Base-by-base conservation (phyloP, 257 asterid species). In the Ballota nigra region DNA sequence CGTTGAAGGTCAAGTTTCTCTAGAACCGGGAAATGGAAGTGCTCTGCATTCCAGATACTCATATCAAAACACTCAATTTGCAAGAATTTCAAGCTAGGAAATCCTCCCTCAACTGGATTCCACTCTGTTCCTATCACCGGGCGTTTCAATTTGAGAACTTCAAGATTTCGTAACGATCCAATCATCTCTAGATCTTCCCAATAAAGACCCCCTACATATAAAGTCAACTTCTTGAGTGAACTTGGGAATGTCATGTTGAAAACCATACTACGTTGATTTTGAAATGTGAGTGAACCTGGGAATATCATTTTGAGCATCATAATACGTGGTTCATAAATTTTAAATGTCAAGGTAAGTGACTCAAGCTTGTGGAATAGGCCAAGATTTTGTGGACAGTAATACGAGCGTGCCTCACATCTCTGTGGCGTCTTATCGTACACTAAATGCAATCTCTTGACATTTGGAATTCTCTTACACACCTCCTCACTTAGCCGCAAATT, bases 51-150 rank as follows among this genome's bases (percentile, higher is more conserved):
- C 79, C 75, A 26, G 1, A 1, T 26, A 75, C 0, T 15, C 5
- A 6, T 1, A 28, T 15, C 26, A 75, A 28, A 4, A 15, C 55
- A 20, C 1, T 5, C 0, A 19, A 66, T 28, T 3, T 12, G 11
- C 45, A 47, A 16, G 47, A 9, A 31, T 75, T 23, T 59, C 57
- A 67, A 49, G 28, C 36, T 3, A n/a, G 0, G 20, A 51, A 74
- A 74, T 29, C 20, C 53, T 6, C 73, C 73, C 28, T 43, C 73
- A 18, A 8, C 4, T 7, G 77, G 70, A 19, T 15, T 49, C 77
- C 77, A 72, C 8, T 63, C 53, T 3, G 15, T 2, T 24, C 23
- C 65, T 15, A 1, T 7, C n/a, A 13, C 1, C 3, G 9, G 0
- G 16, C 2, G 6, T 18, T 0, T 1, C 40, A 61, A 22, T 51